Percentiles rank a stretch among this genome's conserved stretches.
Conservation (phyloP, 2,329 filamentous ascomycete species). For the Dissoconium aciculare region DNA sequence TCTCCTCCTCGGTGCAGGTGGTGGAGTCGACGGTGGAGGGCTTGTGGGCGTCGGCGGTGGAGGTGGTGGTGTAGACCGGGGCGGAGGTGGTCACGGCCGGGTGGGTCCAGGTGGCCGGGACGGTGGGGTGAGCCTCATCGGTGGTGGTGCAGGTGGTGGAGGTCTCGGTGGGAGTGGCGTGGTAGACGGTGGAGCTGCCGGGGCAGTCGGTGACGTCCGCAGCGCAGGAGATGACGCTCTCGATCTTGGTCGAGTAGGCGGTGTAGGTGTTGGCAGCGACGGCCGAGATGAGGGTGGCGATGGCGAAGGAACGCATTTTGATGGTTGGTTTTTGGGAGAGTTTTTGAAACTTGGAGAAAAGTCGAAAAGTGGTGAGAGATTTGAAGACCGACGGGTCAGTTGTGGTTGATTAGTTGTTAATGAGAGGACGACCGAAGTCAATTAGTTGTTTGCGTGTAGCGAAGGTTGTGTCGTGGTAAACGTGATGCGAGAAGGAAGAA, state of each 20-base stretch:
- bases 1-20: conserved; percentile 24
- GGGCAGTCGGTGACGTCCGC: conserved; percentile 26
- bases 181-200: conserved; percentile 9
- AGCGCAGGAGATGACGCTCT: conserved; percentile 29
- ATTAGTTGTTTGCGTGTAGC: too few relatives aligned
- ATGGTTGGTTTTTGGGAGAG: not conserved
- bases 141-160: conserved; percentile 3
- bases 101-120: too few relatives aligned
- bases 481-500: too few relatives aligned
- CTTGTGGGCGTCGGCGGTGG: conserved; percentile 21
- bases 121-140: too few relatives aligned
- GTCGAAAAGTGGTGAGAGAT: not conserved
- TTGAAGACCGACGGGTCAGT: too few relatives aligned
- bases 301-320: conserved; percentile 1
- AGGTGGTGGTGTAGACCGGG: conserved; percentile 24
- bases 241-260: conserved; percentile 9
- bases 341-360: not conserved
- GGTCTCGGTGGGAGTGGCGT: conserved; percentile 11
- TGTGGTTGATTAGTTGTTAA: not conserved
- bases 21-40: conserved; percentile 22
- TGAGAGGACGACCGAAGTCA: conserved; percentile 1
- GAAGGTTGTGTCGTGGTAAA: too few relatives aligned
- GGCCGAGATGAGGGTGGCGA: conserved; percentile 1
- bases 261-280: not conserved
- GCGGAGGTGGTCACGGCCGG: conserved; percentile 9